Conservation (phyloP, 495 filamentous ascomycete species). For the Bombardia bombarda region DNA sequence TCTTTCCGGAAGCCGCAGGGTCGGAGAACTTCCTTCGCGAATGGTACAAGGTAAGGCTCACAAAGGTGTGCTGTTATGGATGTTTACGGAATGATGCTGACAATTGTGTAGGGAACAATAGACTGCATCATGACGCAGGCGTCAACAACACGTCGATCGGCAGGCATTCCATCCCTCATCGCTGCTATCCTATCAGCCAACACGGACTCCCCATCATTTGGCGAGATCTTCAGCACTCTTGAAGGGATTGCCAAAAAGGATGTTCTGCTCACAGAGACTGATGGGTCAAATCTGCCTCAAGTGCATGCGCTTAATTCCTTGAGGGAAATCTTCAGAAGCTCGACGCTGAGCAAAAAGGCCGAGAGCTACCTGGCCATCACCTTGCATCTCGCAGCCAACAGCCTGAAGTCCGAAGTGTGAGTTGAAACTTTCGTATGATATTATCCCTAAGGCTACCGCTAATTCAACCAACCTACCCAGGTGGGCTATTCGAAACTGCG, state of each 20-base stretch:
- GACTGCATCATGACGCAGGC: constrained; percentile 58
- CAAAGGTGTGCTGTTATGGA: not conserved
- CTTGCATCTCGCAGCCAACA: constrained; percentile 64
- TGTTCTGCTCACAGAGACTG: constrained; percentile 40
- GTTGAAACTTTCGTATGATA: constrained; percentile 27
- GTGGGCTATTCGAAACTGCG: constrained; percentile 94
- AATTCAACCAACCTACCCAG: too few relatives aligned
- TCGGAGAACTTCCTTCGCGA: constrained; percentile 34
- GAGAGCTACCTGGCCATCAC: constrained; percentile 64
- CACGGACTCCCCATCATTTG: constrained; percentile 38
- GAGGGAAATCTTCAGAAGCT: constrained; percentile 77
- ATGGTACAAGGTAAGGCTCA: constrained; percentile 62
- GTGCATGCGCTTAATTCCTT: constrained; percentile 92
- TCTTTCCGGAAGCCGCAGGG: constrained; percentile 20
- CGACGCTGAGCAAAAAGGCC: constrained; percentile 52
- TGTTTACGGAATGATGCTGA: not conserved
- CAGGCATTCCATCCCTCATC: constrained; percentile 80
- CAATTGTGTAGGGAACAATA: constrained; percentile 43
- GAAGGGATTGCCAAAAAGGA: constrained; percentile 48
- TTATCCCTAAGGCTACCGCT: constrained; percentile 14
- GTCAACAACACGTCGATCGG: constrained; percentile 83
- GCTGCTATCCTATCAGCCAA: constrained; percentile 63
- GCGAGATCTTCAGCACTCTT: constrained; percentile 42
- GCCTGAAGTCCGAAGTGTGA: constrained; percentile 57
- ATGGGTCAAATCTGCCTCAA: constrained; percentile 68